Conservation (phyloP, 2,329 filamentous ascomycete species). For the Podosphaera leucotricha region DNA sequence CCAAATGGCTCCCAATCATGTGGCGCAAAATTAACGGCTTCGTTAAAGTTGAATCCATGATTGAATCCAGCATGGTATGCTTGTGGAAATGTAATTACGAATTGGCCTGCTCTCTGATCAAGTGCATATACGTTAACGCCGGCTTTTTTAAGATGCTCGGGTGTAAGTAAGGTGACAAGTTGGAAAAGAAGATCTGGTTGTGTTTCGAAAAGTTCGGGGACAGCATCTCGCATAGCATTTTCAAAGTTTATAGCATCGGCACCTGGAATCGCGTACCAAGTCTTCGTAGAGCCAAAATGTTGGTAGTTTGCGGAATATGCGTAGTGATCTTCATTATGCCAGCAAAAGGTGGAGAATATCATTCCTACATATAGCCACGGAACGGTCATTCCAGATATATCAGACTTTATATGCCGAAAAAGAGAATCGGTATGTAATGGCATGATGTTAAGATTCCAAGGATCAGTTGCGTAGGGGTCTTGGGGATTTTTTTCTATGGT, state of each 20-base stretch:
- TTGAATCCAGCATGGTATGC: constrained; percentile 98
- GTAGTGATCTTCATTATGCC: constrained; percentile 98
- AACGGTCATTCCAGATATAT: constrained; percentile 97
- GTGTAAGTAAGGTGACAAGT: constrained; percentile 83
- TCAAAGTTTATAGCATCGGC: constrained; percentile 90
- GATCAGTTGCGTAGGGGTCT: constrained; percentile 68
- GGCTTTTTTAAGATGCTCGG: constrained; percentile 77
- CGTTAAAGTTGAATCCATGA: constrained; percentile 96
- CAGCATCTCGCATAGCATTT: constrained; percentile 78
- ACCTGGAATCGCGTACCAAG: constrained; percentile 94
- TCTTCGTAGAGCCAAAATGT: constrained; percentile 94
- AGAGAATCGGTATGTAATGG: constrained; percentile 78
- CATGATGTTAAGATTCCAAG: constrained; percentile 88
- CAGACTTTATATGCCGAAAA: constrained; percentile 92
- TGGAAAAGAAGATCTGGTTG: constrained; percentile 94
- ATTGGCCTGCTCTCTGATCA: constrained; percentile 88
- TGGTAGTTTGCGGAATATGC: constrained; percentile 97
- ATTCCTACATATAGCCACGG: constrained; percentile 98
- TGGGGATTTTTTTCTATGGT: constrained; percentile 78
- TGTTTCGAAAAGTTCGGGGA: constrained; percentile 89
- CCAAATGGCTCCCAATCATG: constrained; percentile 88
- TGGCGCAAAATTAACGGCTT: constrained; percentile 94
- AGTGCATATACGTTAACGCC: constrained; percentile 82
- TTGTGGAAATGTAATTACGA: constrained; percentile 90
- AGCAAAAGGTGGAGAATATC: constrained; percentile 98